These are phyloP conservation scores for Pseudoturritis turrita DNA, from an alignment of 345 rosid genomes.

Conservation along the genomic window DNA sequence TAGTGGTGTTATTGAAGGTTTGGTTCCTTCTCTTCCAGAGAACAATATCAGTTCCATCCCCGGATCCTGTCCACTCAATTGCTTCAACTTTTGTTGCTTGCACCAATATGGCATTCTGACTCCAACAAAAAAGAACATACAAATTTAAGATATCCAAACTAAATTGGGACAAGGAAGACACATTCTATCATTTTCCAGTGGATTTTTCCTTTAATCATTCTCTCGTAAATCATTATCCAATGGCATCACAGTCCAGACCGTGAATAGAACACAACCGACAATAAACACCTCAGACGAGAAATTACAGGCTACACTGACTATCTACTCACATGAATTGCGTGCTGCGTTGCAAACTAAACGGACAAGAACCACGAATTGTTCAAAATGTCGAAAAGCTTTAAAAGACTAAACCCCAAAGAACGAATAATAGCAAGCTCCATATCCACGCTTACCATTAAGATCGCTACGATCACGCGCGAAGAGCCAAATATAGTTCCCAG, in stretches of 20 bases:
- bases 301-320: background rate
- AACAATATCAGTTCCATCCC: slow-evolving; percentile 72
- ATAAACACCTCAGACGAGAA: background rate
- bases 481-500: slow-evolving; percentile 48
- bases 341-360: too few relatives aligned
- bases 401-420: background rate
- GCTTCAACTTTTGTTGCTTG: slow-evolving; percentile 75
- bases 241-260: background rate
- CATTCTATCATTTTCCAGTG: background rate
- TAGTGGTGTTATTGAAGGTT: too few relatives aligned
- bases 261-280: too few relatives aligned
- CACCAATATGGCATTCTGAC: slow-evolving; percentile 80
- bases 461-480: slow-evolving; percentile 41
- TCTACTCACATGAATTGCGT: background rate
- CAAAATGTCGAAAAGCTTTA: background rate
- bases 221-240: background rate
- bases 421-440: too few relatives aligned
- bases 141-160: slow-evolving; percentile 38
- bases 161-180: background rate
- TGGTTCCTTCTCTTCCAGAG: slow-evolving; percentile 71
- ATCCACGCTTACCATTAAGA: slow-evolving; percentile 43
- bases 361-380: background rate
- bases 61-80: slow-evolving; percentile 77
- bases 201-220: background rate
- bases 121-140: slow-evolving; percentile 75